Evolutionary conservation across 1,284 basidiomycete genomes (phyloP), one percentile per base, ranked within the genome.

Genomic region (Meira miltonrushii): DNA sequence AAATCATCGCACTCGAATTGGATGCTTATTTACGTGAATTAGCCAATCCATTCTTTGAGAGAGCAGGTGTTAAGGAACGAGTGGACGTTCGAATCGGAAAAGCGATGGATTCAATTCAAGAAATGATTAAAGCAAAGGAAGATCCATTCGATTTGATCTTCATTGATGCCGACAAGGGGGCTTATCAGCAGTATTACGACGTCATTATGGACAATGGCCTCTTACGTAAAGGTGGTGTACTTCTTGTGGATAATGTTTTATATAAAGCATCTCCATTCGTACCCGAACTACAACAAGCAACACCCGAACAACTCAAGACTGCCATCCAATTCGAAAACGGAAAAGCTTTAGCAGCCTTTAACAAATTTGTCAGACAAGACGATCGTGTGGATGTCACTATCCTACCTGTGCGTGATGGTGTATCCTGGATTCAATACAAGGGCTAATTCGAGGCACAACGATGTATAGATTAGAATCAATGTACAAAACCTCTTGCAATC

Each of bases 121-220:
- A 59, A 0, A 40, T 72, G 33, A 61, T 71, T 0, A 51, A 62
- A 25, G 51, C 17, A 11, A 65, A 68, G 11, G 57, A 67, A 23
- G 65, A 69, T 11, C 63, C 64, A 0, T 79, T 74, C 55, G 77
- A 79, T 55, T 55, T 79, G 51, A 76, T 78, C 50, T 79, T 79
- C 57, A 78, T 79, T 55, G 78, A 79, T 53, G 78, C 77, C 1
- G 77, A 79, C 55, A 79, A 79, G 58, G 68, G 68, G 0, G 69
- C 65, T 0, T 79, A 78, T 55, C 54, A 39, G 43, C 58, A 15
- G 0, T 78, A 79, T 58, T 77, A 74, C 23, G 41, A 71, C 37
- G 58, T 58, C 11, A 67, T 78, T 17, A 58, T 78, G 12, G 65
- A 71, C 2, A 58, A 62, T 37, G 65, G 65, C 1, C 54, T 78